These are phyloP conservation scores for Psilocybe cubensis DNA, from an alignment of 768 basidiomycete species.

Conservation along the genomic window DNA sequence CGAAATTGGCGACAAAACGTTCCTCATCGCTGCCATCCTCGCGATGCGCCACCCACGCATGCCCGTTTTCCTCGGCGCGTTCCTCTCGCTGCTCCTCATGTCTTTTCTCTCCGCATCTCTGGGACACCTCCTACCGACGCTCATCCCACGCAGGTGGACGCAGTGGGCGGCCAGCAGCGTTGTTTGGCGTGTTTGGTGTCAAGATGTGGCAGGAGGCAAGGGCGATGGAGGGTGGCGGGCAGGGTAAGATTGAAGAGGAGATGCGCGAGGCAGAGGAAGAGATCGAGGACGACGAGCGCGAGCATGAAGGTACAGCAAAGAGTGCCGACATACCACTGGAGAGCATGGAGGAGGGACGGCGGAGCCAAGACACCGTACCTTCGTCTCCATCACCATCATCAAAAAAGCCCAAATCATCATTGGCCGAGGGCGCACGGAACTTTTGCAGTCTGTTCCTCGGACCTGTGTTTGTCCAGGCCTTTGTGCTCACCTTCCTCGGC, in stretches of 20 bases:
- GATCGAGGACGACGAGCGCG: conserved; percentile 80
- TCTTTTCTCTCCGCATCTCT: conserved; percentile 91
- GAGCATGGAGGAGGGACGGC: conserved; percentile 73
- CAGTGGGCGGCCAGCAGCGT: conserved; percentile 70
- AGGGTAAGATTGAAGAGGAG: conserved; percentile 87
- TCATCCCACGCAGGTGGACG: conserved; percentile 75
- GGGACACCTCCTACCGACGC: conserved; percentile 84
- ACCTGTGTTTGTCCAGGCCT: conserved; percentile 95
- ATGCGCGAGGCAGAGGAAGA: conserved; percentile 96
- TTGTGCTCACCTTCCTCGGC: conserved; percentile 93
- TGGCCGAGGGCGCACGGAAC: conserved; percentile 73
- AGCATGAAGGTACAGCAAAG: conserved; percentile 35
- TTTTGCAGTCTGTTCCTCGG: conserved; percentile 82
- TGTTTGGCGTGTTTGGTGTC: conserved; percentile 90
- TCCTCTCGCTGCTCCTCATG: conserved; percentile 91
- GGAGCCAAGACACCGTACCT: conserved; percentile 4
- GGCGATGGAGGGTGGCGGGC: conserved; percentile 71
- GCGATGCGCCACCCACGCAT: conserved; percentile 91
- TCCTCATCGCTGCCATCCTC: conserved; percentile 81
- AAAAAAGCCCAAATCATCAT: conserved; percentile 22
- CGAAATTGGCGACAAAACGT: conserved; percentile 96
- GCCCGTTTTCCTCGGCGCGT: conserved; percentile 86
- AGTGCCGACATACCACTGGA: conserved; percentile 61
- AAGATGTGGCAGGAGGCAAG: conserved; percentile 90
- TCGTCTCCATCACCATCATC: not conserved